Base-by-base conservation (phyloP, 192 early-diverging fungal species). In the Coemansia sp. region DNA sequence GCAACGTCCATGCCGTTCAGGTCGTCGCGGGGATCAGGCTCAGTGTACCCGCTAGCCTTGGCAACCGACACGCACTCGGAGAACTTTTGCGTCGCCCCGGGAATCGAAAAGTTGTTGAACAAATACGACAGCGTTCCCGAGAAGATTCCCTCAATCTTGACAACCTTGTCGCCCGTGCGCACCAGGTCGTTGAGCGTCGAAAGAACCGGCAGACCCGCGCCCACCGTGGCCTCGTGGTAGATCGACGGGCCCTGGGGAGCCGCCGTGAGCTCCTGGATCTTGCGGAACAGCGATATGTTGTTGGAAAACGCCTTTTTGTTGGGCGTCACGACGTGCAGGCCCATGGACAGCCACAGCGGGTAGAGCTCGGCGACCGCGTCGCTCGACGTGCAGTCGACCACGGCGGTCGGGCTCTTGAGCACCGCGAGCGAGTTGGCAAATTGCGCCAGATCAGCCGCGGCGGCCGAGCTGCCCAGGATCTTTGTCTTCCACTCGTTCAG, bases 1-100 rank as follows among this genome's bases (percentile, higher is more conserved):
- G 94, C 95, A 24, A 99, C 95, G 66, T 99, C 97, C 91, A 99
- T 89, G 27, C 95, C 97, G 64, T 99, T 99, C 57, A 99, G 84
- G 61, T 99, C 97, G 66, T 99, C 97, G 42, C 97, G 83, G 24
- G 97, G 97, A 70, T 99, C 97, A 27, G 97, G 97, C 64, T 99
- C 97, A 25, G 97, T 99, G 75, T 95, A 99, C 4, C 97, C 97
- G 33, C 88, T 83, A 24, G 88, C 87, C 77, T 94, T 98, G 54
- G 95, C 97, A 23, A 88, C 88, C 56, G 81, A 69, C 51, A 99
- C 97, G 60, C 91, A 92, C 33, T 90, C 87, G 7, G 94, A 95
- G 80, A 99, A 99, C 30, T 69, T 77, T 31, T 81, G 81, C 29
- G 83, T 67, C 1, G 78, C 82, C 7, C 60, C 72, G 16, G 88